A percentile compares a stretch with the other conserved stretches of the same genome.
Conservation (phyloP, 352 stramenopile species). For the Pythium guiyangense region DNA sequence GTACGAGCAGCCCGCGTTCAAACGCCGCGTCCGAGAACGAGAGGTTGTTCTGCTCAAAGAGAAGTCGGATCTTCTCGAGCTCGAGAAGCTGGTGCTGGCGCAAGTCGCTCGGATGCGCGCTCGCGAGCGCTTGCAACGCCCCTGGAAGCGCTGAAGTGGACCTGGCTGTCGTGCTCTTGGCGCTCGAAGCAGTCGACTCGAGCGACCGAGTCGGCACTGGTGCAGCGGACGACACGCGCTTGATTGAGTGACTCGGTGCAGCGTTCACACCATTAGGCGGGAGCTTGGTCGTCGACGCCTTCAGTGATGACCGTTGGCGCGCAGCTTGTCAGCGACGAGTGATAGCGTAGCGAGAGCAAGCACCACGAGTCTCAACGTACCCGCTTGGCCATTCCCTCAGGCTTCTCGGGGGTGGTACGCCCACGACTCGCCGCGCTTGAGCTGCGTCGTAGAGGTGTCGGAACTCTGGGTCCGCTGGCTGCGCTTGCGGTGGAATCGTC, state of each 20-base stretch:
- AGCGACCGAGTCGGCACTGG: neutral
- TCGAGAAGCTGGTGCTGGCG: conserved; percentile 50
- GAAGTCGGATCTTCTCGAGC: conserved; percentile 52
- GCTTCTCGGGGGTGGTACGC: neutral
- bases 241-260: neutral
- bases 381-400: conserved; percentile 1
- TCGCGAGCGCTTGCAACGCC: neutral
- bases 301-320: neutral
- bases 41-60: conserved; percentile 57
- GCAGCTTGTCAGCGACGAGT: neutral
- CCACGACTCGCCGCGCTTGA: conserved; percentile 22
- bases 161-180: neutral
- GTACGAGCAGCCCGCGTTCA: conserved; percentile 52
- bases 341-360: neutral
- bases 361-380: neutral
- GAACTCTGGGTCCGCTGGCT: conserved; percentile 54
- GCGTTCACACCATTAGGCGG: neutral
- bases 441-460: conserved; percentile 37
- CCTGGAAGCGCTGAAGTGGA: conserved; percentile 3
- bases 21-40: conserved; percentile 28
- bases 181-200: neutral
- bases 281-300: conserved; percentile 3
- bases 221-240: neutral
- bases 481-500: conserved; percentile 32
- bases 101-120: conserved; percentile 33